Base-by-base conservation (phyloP, 805 yeast genomes). In the Vanderwaltozyma yarrowii region DNA sequence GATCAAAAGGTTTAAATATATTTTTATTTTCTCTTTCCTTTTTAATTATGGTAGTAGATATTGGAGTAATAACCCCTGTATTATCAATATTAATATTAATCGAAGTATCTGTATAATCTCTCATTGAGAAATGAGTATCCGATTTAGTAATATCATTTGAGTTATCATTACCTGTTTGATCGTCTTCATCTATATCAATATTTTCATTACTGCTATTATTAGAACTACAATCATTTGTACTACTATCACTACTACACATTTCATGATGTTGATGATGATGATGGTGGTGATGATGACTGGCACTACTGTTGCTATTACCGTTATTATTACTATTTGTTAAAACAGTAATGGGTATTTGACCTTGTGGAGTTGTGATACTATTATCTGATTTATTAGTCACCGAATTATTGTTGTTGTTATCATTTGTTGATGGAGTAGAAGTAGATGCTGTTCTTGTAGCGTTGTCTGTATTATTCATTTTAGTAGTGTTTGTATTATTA, bases 1-100 rank as follows among this genome's bases (percentile, higher is more conserved):
- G 41, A 39, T 58, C 59, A 31, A 58, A 58, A 26, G 52, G 58
- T 41, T 58, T 58, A 40, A 58, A 58, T 9, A 58, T 26, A 5
- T 40, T 40, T 7, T 30, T 31, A 21, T 29, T 28, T 29, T 8
- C 5, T 16, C 5, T 17, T 32, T 15, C n/a, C n/a, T 21, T 20
- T 14, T 3, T n/a, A 19, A 14, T 16, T 21, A 17, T 5, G 5
- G 9, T 14, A 14, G 28, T 14, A 8, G 27, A 19, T 23, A 29
- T 29, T 3, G 45, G 45, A 12, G 45, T 43, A 8, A 43, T 35
- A 9, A 30, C 19, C 8, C 45, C 45, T 5, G 21, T 17, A 28
- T 31, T 37, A 10, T 30, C 24, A 1, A 33, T 20, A 8, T 30
- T 30, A 9, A 29, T 33, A 16, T 28, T 30, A 9, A 29, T 12